Percentiles rank a stretch among this genome's conserved stretches.
Evolutionary conservation across 2,329 filamentous ascomycete species (phyloP).

Genomic region (Cladosporium sp.): DNA sequence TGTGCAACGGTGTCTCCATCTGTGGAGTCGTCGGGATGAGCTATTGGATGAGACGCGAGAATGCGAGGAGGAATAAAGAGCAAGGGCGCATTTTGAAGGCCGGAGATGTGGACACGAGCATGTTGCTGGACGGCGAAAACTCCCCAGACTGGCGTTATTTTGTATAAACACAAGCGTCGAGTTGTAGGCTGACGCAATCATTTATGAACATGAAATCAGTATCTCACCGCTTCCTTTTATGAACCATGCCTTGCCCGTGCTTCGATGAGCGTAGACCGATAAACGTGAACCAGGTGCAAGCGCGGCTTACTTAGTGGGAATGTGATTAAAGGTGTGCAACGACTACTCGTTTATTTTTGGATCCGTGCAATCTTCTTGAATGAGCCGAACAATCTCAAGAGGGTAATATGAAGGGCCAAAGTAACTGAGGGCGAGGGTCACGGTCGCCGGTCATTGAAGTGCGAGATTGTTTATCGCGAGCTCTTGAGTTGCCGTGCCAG

Average conservation of each 20-base stretch:
- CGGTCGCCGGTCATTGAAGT: neutral
- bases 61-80: slow-evolving; percentile 43
- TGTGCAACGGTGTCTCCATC: slow-evolving; percentile 49
- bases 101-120: slow-evolving; percentile 14
- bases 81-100: slow-evolving; percentile 33
- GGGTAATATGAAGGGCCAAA: neutral
- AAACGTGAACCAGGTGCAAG: too few relatives aligned
- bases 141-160: slow-evolving; percentile 21
- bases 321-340: neutral
- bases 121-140: slow-evolving; percentile 14
- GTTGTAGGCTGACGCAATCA: neutral
- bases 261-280: neutral
- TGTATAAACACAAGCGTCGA: neutral
- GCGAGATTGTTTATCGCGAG: neutral
- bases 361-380: neutral
- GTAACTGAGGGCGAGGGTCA: neutral
- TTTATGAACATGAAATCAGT: neutral
- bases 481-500: neutral
- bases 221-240: neutral
- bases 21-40: slow-evolving; percentile 43
- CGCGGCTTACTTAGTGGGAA: neutral
- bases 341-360: neutral
- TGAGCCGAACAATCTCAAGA: neutral
- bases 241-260: neutral
- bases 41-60: slow-evolving; percentile 51